Base-by-base conservation (phyloP, 2,329 filamentous ascomycete species). In the Neonectria neomacrospora region DNA sequence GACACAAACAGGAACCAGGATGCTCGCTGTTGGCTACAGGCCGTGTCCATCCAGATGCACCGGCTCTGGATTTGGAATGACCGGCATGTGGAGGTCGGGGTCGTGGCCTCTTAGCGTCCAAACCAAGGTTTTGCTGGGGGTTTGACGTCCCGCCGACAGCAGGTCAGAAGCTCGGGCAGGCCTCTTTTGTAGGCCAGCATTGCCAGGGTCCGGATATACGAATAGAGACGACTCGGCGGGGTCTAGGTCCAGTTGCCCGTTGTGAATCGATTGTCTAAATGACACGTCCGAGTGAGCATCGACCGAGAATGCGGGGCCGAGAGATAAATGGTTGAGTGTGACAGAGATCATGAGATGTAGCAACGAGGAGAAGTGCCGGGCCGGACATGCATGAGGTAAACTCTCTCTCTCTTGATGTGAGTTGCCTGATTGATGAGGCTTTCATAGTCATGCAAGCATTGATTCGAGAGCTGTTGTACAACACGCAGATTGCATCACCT, bases 31-130 rank as follows among this genome's bases (percentile, higher is more conserved):
- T 23, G 14, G 45, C 47, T 50, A 28, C 47, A 47, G 4, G 44
- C 20, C 14, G 44, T 45, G 42, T 45, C 44, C 22, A 14, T 28
- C 44, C 11, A 28, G 22, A 28, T 18, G 44, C 44, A 28, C 14
- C 30, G 16, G 39, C 39, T 59, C 56, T 59, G 50, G 28, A 45
- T 59, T 59, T 45, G 56, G 56, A 59, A 59, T 59, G 56, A 22
- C 56, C 50, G 56, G 48, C 41, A 59, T 59, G 56, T 59, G 50
- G 56, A 34, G 48, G 39, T 54, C 53, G 51, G 30, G 41, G 58
- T 61, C 42, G 51, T 54, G 58, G 44, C 51, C 52, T 37, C 58
- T 56, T 61, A 54, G 58, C 58, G 52, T 28, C 44, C n/a, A 56
- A 61, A 39, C 50, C 50, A 60, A 60, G 37, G 22, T n/a, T 37